phyloP scores from a whole-genome alignment of 768 basidiomycete species.

The Nidularia sp. region DNA sequence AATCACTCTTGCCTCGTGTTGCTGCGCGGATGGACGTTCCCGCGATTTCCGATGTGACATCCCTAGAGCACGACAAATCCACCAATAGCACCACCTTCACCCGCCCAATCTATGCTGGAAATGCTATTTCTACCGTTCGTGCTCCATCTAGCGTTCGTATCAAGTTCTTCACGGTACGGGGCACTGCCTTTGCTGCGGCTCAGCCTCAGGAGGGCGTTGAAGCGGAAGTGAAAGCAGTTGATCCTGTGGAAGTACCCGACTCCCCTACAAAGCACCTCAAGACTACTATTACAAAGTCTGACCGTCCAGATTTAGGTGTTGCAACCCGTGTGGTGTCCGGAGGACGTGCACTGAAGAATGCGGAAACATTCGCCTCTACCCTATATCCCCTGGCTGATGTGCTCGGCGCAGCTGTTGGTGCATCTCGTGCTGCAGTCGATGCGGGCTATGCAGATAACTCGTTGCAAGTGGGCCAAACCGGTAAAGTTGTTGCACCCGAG shows the following conservation, averaged over 20 bases:
- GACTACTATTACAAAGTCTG: constrained; percentile 81
- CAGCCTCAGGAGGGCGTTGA: constrained; percentile 43
- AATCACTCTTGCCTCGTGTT: constrained; percentile 89
- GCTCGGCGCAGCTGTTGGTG: constrained; percentile 93
- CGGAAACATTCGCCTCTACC: constrained; percentile 84
- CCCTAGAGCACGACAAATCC: constrained; percentile 66
- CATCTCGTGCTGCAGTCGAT: constrained; percentile 97
- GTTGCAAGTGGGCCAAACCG: constrained; percentile 98
- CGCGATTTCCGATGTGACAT: constrained; percentile 87
- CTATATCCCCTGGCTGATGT: constrained; percentile 91
- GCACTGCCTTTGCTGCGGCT: constrained; percentile 82
- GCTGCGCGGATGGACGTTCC: constrained; percentile 87
- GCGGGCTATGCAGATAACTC: constrained; percentile 98
- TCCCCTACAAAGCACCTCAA: constrained; percentile 61
- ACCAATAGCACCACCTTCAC: constrained; percentile 81
- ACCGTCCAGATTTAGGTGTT: constrained; percentile 87
- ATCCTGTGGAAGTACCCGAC: constrained; percentile 58
- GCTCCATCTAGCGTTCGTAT: constrained; percentile 71
- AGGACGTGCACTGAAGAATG: constrained; percentile 91
- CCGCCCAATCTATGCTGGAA: constrained; percentile 96
- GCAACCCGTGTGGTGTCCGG: constrained; percentile 91
- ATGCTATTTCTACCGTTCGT: constrained; percentile 90
- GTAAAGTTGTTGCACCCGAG: constrained; percentile 96
- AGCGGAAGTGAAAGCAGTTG: constrained; percentile 57
- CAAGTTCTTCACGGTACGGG: constrained; percentile 94